Percentiles rank a stretch among this genome's conserved stretches.
These are phyloP conservation scores for Magnolia changhungtana DNA, from an alignment of 164 flowering plant genomes.

Conservation along the genomic window DNA sequence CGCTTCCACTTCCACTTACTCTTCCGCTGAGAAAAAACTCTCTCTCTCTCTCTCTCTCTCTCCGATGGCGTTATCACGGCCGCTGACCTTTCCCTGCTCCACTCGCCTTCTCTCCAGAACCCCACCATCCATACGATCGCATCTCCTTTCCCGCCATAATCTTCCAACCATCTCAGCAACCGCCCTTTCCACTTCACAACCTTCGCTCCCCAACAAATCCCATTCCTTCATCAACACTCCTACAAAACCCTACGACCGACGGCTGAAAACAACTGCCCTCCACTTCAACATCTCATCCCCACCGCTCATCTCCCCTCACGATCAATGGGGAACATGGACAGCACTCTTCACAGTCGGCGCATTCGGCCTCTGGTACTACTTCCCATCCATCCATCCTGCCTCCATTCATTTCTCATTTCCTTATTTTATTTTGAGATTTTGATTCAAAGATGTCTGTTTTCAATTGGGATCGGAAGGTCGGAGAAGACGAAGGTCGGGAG, in stretches of 20 bases:
- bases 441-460: not conserved
- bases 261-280: not conserved
- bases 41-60: no score
- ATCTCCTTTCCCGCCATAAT: not conserved
- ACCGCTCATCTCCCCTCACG: constrained; percentile 73
- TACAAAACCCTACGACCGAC: not conserved
- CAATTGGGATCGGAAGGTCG: constrained; percentile 44
- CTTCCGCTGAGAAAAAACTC: no score
- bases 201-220: constrained; percentile 1
- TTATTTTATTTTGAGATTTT: not conserved
- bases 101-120: not conserved
- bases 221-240: not conserved
- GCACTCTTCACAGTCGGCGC: constrained; percentile 76
- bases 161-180: not conserved
- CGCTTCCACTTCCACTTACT: no score
- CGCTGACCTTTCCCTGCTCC: no score
- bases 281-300: constrained; percentile 1
- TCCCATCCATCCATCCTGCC: not conserved
- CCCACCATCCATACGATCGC: not conserved
- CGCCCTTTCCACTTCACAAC: not conserved
- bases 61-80: no score
- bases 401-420: not conserved
- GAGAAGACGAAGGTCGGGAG: constrained; percentile 82
- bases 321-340: constrained; percentile 94
- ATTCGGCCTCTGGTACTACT: constrained; percentile 71